A percentile compares a stretch with the other conserved stretches of the same genome.
These are phyloP conservation scores for Cystobasidium tubakii DNA, from an alignment of 768 basidiomycete species.

Conservation along the genomic window DNA sequence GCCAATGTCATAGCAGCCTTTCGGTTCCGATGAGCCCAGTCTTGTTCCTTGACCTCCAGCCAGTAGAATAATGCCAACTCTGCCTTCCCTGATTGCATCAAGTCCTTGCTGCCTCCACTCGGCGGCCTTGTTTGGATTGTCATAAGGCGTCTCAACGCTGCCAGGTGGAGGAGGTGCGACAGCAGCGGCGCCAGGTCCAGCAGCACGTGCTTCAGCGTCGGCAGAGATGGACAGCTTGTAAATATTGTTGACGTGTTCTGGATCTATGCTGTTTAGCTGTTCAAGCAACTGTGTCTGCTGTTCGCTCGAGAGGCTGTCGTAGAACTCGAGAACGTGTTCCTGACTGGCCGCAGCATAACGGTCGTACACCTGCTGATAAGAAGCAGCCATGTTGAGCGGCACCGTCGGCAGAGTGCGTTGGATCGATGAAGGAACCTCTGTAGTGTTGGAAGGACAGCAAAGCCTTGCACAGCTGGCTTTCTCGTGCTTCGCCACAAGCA, in stretches of 20 bases:
- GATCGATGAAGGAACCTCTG: too few species aligned
- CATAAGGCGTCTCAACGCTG: constrained; percentile 62
- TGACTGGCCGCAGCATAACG: constrained; percentile 76
- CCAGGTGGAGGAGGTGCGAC: constrained; percentile 77
- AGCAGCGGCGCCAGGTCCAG: constrained; percentile 50
- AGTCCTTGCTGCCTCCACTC: constrained; percentile 77
- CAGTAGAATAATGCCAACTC: constrained; percentile 94
- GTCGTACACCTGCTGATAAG: constrained; percentile 39
- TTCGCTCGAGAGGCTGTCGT: constrained; percentile 61
- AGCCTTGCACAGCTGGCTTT: too few species aligned
- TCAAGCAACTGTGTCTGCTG: constrained; percentile 62
- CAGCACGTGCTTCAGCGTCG: constrained; percentile 51
- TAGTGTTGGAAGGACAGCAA: too few species aligned
- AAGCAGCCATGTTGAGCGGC: background rate
- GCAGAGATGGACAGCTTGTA: constrained; percentile 73
- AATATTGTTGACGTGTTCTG: constrained; percentile 84
- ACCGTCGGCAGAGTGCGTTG: too few species aligned
- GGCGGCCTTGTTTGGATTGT: constrained; percentile 56
- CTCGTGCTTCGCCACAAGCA: too few species aligned
- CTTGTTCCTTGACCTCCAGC: constrained; percentile 97
- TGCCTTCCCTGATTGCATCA: constrained; percentile 67
- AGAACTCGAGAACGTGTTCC: constrained; percentile 83
- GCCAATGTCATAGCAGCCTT: constrained; percentile 96
- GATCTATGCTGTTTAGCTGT: constrained; percentile 75
- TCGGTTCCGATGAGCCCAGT: constrained; percentile 82